A percentile compares a stretch with the other conserved stretches of the same genome.
These are phyloP conservation scores for Bryum argenteum DNA, from an alignment of 225 moss, liverwort and hornwort species.

Conservation along the genomic window DNA sequence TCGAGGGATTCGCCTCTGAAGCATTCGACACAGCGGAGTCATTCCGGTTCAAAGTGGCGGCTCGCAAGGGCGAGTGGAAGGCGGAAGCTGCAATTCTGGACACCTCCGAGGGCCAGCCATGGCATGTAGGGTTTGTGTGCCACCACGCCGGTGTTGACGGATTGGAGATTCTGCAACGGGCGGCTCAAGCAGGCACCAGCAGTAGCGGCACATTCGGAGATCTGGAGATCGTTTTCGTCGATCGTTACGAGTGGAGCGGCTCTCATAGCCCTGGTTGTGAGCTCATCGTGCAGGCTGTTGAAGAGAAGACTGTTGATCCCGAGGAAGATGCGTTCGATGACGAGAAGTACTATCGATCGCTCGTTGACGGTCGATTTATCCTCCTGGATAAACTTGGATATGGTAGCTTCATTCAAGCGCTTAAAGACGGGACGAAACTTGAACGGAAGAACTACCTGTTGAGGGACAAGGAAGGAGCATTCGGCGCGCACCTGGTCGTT, in stretches of 20 bases:
- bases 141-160: conserved; percentile 40
- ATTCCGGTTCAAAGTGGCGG: conserved; percentile 29
- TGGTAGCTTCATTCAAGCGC: conserved; percentile 32
- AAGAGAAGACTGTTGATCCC: conserved; percentile 19
- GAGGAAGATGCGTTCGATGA: conserved; percentile 24
- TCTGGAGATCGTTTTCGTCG: conserved; percentile 33
- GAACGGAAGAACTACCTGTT: conserved; percentile 35
- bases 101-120: conserved; percentile 5
- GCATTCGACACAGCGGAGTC: conserved; percentile 27
- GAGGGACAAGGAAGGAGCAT: not conserved
- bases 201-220: conserved; percentile 14
- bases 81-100: conserved; percentile 27
- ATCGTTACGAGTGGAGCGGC: conserved; percentile 48
- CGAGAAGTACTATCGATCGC: conserved; percentile 26
- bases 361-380: conserved; percentile 43
- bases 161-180: conserved; percentile 29
- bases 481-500: conserved; percentile 54
- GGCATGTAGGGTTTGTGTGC: conserved; percentile 47
- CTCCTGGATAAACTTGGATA: conserved; percentile 45
- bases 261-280: conserved; percentile 30
- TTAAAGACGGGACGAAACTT: conserved; percentile 49
- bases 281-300: conserved; percentile 27
- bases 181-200: conserved; percentile 24
- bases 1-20: conserved; percentile 33
- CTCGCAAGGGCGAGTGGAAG: conserved; percentile 52